Evolutionary conservation across 805 yeast species (phyloP), one percentile per base, ranked within the genome.

Genomic region (Isabelozyma rhagii): DNA sequence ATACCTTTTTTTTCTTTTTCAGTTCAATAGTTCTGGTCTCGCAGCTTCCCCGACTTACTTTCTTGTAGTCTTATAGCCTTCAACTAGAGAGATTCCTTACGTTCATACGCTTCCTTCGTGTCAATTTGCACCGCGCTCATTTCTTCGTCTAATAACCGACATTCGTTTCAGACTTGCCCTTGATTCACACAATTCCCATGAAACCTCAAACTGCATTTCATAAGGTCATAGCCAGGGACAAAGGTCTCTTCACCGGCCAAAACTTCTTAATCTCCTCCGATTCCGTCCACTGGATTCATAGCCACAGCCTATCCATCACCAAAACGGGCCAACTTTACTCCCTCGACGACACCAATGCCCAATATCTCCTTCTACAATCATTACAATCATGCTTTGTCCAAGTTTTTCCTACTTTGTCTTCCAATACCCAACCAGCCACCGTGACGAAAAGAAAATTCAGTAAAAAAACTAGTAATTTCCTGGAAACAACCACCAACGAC

Each of bases 361-460:
- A 62, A 47, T 62, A 64, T 51, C 52, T 71, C 11, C 60, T 73
- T 9, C 52, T 72, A 31, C 66, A 63, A 41, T 63, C 61, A 42
- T 60, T 74, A 34, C 78, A 74, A 55, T 63, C 75, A 14, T 73
- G 78, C 56, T 66, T 58, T 48, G 69, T 74, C 10, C 77, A 69
- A 47, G 57, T 74, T 28, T 62, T 57, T 39, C 68, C 77, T 7
- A 58, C 59, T 45, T 47, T 65, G 39, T 52, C 48, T 43, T 14
- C 41, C 15, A 36, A 7, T 8, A 11, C 17, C 17, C 46, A 15
- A 10, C 28, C 27, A 8, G 14, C 38, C 28, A 7, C 9, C 18
- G 29, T 11, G 10, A 14, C 43, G 28, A 44, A 44, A 27, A 5
- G 31, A 25, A 34, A 45, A 48, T 40, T 44, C 31, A 36, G 11